Base-by-base conservation (phyloP, 805 yeast genomes). In the Zygoascus bituminiphila region DNA sequence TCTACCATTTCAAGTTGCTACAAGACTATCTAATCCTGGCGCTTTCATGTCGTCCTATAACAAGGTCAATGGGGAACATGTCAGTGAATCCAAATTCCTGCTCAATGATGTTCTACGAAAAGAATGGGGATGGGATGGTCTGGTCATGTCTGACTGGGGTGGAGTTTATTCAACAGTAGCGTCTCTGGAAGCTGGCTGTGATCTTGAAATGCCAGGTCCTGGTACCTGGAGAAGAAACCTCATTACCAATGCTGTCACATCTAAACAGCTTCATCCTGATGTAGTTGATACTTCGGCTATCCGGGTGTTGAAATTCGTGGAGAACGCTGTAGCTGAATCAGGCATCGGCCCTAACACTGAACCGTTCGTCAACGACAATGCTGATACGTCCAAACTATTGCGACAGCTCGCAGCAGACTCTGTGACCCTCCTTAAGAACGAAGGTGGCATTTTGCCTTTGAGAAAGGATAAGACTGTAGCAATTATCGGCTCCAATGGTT, bases 141-240 rank as follows among this genome's bases (percentile, higher is more conserved):
- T 72, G 36, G 59, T 71, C 22, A 76, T 79, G 76, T 74, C 80
- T 25, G 84, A 79, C 61, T 79, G 83, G 29, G 73, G 59, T 57
- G 84, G 84, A 33, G 68, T 72, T 9, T 77, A 75, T 60, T 68
- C 79, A 15, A 65, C 67, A 35, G 68, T 65, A 37, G 71, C 68
- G 42, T 57, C 80, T 10, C 59, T 79, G 43, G 69, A 71, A 38
- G 77, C 77, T 35, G 84, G 84, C 6, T 64, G 79, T 49, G 80
- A 78, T 58, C 64, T 81, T 54, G 85, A 81, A 62, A 77, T 78
- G 82, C 86, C 86, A 0, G 85, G 85, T 35, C 76, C 78, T 17
- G 64, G 78, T 2, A 62, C 72, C 44, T 71, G 80, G 64, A 63
- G 72, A 53, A 62, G 62, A 1, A 63, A 63, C 29, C 61, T 68